Conservation (phyloP, 1,284 basidiomycete genomes). For the Boletus nobilissimus region DNA sequence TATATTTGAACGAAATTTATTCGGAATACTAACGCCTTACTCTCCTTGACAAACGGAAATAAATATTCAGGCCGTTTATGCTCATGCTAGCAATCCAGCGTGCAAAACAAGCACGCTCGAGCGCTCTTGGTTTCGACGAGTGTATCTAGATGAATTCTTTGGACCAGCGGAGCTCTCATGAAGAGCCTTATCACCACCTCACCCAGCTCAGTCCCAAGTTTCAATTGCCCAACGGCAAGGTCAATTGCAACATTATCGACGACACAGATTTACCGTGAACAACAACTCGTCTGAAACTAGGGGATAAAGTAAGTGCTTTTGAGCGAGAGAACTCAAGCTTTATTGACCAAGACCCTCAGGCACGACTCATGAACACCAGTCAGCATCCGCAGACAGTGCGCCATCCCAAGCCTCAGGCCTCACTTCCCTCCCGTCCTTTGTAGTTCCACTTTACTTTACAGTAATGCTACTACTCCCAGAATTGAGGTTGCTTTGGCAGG, state of each 20-base stretch:
- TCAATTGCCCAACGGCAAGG: constrained; percentile 13
- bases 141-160: background rate
- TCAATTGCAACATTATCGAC: constrained; percentile 19
- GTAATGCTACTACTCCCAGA: background rate
- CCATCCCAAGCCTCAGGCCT: background rate
- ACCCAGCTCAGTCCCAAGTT: background rate
- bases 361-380: background rate
- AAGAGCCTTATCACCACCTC: background rate
- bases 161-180: background rate
- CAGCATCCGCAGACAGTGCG: background rate
- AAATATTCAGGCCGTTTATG: constrained; percentile 3
- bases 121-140: constrained; percentile 12
- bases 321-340: background rate
- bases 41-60: background rate
- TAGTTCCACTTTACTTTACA: constrained; percentile 18
- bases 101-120: background rate
- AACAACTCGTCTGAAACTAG: constrained; percentile 14
- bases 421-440: background rate
- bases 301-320: constrained; percentile 25
- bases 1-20: background rate
- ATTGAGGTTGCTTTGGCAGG: background rate
- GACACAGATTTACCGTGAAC: constrained; percentile 23
- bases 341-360: background rate
- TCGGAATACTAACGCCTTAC: background rate
- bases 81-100: background rate